A percentile compares a stretch with the other conserved stretches of the same genome.
Evolutionary conservation across 2,329 filamentous ascomycete genomes (phyloP).

Genomic region (Tolypocladium album): DNA sequence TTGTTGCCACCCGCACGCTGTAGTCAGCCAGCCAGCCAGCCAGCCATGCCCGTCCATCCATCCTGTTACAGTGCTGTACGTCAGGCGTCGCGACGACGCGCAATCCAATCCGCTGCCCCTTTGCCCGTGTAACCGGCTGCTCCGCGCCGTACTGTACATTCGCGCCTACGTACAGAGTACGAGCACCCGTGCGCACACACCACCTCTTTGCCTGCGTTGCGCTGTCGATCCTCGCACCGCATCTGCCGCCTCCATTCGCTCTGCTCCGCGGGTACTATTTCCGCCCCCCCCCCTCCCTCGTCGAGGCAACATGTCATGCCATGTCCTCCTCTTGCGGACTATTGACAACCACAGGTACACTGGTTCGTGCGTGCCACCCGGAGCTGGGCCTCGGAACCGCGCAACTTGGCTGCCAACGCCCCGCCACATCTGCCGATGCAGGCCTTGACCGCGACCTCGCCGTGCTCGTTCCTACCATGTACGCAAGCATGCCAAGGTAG

Average conservation of each 20-base stretch:
- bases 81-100: neutral
- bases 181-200: no score
- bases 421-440: neutral
- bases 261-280: neutral
- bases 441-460: neutral
- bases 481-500: no score
- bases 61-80: neutral
- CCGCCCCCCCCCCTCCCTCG: neutral
- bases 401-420: neutral
- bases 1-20: neutral
- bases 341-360: no score
- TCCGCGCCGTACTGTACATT: neutral
- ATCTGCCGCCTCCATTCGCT: neutral
- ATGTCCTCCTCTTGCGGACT: no score
- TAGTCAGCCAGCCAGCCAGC: neutral
- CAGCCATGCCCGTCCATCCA: neutral
- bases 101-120: neutral
- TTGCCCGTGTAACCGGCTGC: neutral
- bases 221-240: neutral
- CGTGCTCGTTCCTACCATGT: no score
- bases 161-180: no score
- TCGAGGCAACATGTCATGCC: neutral
- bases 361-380: neutral
- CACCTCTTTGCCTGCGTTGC: neutral
- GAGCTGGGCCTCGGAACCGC: neutral